Evolutionary conservation across 352 stramenopile genomes (phyloP).

Genomic region (Globisporangium parvum): DNA sequence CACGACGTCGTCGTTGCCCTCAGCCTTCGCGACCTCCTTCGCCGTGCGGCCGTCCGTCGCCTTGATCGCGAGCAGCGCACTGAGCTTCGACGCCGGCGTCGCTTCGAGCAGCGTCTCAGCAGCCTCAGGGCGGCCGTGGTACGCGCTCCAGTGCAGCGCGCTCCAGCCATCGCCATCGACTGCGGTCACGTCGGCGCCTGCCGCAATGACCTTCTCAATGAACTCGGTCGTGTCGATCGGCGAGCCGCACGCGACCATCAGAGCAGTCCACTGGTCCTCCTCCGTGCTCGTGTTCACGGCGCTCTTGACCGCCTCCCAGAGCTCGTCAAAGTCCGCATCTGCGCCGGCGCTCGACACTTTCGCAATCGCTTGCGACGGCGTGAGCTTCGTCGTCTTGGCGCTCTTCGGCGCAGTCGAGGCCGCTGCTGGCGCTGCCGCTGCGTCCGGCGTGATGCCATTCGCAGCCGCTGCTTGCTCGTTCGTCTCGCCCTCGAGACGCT

Average conservation of each 20-base stretch:
- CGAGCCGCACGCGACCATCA: constrained; percentile 80
- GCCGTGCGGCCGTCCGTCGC: constrained; percentile 60
- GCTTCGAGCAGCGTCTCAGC: constrained; percentile 50
- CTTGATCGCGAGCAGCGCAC: constrained; percentile 41
- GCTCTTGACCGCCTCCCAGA: constrained; percentile 55
- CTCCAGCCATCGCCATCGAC: constrained; percentile 75
- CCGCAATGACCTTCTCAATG: constrained; percentile 50
- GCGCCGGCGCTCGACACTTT: constrained; percentile 49
- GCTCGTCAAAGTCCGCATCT: constrained; percentile 67
- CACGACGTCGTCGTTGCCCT: constrained; percentile 65
- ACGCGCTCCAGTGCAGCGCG: constrained; percentile 80
- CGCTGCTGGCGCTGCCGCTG: constrained; percentile 6
- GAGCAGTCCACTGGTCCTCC: constrained; percentile 73
- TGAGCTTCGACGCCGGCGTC: constrained; percentile 24
- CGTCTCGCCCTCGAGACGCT: constrained; percentile 70
- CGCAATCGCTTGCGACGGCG: constrained; percentile 52
- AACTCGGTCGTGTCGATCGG: constrained; percentile 80
- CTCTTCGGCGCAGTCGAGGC: constrained; percentile 18
- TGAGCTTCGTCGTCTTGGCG: constrained; percentile 18
- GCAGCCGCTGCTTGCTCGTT: constrained; percentile 40
- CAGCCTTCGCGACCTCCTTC: constrained; percentile 53
- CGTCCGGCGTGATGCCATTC: constrained; percentile 14
- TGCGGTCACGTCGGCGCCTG: constrained; percentile 47
- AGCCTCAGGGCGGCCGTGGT: constrained; percentile 70
- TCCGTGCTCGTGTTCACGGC: constrained; percentile 61